These are phyloP conservation scores for Umbelopsis isabellina DNA, from an alignment of 192 early-diverging fungal species.

Conservation along the genomic window DNA sequence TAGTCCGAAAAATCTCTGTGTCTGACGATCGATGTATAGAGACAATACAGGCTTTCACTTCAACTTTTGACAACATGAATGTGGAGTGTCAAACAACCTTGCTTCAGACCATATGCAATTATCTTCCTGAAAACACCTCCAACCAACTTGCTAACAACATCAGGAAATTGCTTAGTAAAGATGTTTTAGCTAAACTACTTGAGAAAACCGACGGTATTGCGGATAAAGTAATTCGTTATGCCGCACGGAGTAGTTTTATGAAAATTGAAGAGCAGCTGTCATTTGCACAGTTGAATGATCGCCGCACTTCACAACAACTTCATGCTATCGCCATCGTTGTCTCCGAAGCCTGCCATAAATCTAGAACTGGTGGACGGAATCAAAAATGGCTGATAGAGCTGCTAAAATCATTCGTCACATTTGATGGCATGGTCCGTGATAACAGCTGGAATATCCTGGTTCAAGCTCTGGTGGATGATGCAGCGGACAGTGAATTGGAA, in stretches of 20 bases:
- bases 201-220: too few relatives aligned
- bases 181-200: not conserved
- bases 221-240: not conserved
- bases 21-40: conserved; percentile 34
- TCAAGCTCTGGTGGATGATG: not conserved
- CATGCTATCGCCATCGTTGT: not conserved
- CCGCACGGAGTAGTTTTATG: not conserved
- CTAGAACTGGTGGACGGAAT: not conserved
- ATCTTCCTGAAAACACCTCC: not conserved
- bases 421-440: not conserved
- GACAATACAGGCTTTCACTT: not conserved
- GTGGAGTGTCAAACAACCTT: not conserved
- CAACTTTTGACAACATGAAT: not conserved
- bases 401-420: not conserved
- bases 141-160: not conserved
- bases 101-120: not conserved
- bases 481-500: not conserved
- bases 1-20: conserved; percentile 46
- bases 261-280: not conserved
- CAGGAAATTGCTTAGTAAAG: not conserved
- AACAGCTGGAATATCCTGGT: not conserved
- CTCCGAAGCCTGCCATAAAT: not conserved
- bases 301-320: not conserved
- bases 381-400: not conserved
- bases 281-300: not conserved